These are phyloP conservation scores for Salix viminalis DNA, from an alignment of 345 rosid species.

Conservation along the genomic window DNA sequence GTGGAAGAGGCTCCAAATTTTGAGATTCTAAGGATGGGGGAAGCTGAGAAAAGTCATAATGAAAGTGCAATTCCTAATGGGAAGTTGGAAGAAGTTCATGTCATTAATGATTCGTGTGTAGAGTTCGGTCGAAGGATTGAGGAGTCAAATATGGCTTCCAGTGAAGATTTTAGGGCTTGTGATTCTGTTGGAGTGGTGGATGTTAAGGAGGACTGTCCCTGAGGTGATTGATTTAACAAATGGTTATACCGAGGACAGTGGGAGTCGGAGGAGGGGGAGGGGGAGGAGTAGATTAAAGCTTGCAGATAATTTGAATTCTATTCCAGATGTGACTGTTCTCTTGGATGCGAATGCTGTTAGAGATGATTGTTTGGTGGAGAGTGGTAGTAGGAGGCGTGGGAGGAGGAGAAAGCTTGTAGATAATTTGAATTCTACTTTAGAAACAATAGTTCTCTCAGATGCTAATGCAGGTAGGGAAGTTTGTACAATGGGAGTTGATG, in stretches of 20 bases:
- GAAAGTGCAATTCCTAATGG: conserved; percentile 27
- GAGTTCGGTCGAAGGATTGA: conserved; percentile 28
- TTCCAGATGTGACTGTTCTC: conserved; percentile 38
- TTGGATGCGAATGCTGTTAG: conserved; percentile 12
- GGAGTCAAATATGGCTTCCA: conserved; percentile 27
- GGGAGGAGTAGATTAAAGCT: conserved; percentile 49
- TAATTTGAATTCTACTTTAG: conserved; percentile 4
- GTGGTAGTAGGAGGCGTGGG: conserved; percentile 10
- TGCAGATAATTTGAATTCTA: conserved; percentile 20
- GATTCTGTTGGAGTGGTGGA: conserved; percentile 27
- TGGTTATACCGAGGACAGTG: conserved; percentile 27
- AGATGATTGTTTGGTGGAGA: background rate
- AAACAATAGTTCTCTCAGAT: background rate
- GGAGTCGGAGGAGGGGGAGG: conserved; percentile 15
- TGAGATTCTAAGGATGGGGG: conserved; percentile 21
- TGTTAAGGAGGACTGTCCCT: conserved; percentile 20
- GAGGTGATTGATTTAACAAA: conserved; percentile 29
- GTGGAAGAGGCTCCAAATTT: conserved; percentile 8
- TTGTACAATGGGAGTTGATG: conserved; percentile 11
- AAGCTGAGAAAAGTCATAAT: conserved; percentile 14
- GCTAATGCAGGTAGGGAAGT: conserved; percentile 11
- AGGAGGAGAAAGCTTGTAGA: conserved; percentile 15
- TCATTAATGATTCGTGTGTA: conserved; percentile 30
- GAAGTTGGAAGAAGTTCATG: conserved; percentile 41
- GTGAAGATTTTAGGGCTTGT: conserved; percentile 16